Evolutionary conservation across 371 early-diverging fungal genomes (phyloP).

Genomic region (Chytridium lagenaria): DNA sequence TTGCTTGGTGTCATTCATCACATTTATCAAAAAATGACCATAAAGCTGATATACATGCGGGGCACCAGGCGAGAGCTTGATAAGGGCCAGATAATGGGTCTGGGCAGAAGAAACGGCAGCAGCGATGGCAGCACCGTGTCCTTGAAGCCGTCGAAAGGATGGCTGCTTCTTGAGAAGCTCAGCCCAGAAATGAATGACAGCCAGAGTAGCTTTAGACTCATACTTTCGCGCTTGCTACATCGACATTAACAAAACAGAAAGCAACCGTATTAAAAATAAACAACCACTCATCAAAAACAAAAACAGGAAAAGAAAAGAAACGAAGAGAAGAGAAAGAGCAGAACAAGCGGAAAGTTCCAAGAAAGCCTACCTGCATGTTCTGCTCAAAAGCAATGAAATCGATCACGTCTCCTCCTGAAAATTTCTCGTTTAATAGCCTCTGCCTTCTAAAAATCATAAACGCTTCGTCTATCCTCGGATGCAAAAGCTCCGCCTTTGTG

Average conservation of each 20-base stretch:
- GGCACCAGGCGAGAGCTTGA: conserved; percentile 42
- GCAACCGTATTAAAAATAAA: too few species aligned
- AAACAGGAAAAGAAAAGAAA: not conserved
- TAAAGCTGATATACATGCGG: conserved; percentile 42
- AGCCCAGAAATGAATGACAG: conserved; percentile 49
- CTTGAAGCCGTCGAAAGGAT: conserved; percentile 39
- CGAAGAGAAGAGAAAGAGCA: not conserved
- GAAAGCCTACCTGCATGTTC: conserved; percentile 37
- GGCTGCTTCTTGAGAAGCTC: conserved; percentile 44
- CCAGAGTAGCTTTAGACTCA: conserved; percentile 40
- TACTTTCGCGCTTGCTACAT: conserved; percentile 17
- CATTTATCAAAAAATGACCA: conserved; percentile 45
- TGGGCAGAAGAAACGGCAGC: conserved; percentile 41
- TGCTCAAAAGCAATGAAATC: conserved; percentile 49
- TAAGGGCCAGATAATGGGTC: conserved; percentile 31
- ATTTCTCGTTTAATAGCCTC: conserved; percentile 43
- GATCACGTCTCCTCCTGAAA: conserved; percentile 51
- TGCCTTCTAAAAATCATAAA: conserved; percentile 51
- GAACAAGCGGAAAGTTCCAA: not conserved
- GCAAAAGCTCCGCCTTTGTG: conserved; percentile 35
- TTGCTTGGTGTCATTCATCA: conserved; percentile 45
- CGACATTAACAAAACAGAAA: too few species aligned
- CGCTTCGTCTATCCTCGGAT: conserved; percentile 44
- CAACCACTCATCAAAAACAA: not conserved
- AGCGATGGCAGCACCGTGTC: conserved; percentile 38